Base-by-base conservation (phyloP, 352 stramenopile genomes). In the Nothophytophthora sp. region DNA sequence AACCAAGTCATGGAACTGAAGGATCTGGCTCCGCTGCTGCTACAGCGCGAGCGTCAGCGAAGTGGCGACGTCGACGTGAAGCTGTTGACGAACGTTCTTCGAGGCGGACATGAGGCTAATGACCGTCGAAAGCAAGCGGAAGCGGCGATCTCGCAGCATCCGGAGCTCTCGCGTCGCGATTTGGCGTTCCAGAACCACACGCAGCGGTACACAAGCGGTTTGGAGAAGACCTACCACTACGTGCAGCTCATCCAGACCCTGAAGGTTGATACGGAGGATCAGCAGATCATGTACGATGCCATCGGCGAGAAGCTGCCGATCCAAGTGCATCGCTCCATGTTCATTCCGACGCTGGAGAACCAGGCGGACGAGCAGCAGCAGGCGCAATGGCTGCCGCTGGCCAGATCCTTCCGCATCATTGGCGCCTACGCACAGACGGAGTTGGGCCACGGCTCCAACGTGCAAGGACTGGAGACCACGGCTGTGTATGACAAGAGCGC, bases 401-500 rank as follows among this genome's bases (percentile, higher is more conserved):
- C 60, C 18, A 61, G 50, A 35, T 61, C 43, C 29, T 70, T 42
- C 44, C 51, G 54, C 38, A 70, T 70, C 28, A 23, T 70, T 0
- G 60, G 60, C 23, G 49, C 60, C 15, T 70, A 70, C 37, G 60
- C 60, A 0, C 60, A 70, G 44, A 70, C 60, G 19, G 60, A 70
- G 46, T 33, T 70, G 0, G 60, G 60, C n/a, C 60, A 70, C n/a
- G 60, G 60, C 1, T 70, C 60, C 34, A 70, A 70, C 39, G 60
- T 70, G 9, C 60, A 70, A 20, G 60, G 60, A 8, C 56, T 70
- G 16, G 60, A 70, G 44, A 70, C 60, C 18, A 44, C 65, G 7
- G 60, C 60, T 7, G 65, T 39, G 28, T 70, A 96, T 67, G 63
- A 98, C 32, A 83, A 86, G 38, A 63, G 80, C 20, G 79, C 69